Evolutionary conservation across 192 early-diverging fungal species (phyloP).

Genomic region (Coemansia sp.): DNA sequence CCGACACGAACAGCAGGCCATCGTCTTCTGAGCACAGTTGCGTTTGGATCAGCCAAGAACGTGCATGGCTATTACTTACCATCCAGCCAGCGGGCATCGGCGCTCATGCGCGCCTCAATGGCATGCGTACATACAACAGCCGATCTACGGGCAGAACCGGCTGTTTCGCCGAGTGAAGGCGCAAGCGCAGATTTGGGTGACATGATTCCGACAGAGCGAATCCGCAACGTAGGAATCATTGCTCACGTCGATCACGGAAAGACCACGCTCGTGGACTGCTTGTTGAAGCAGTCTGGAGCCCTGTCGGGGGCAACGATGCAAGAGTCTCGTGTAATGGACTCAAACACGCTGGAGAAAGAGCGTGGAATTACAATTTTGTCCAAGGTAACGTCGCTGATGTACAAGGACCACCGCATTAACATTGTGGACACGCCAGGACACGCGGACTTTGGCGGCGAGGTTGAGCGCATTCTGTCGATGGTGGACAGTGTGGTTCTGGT

Average conservation of each 20-base stretch:
- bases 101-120: background rate
- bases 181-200: slow-evolving; percentile 34
- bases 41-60: background rate
- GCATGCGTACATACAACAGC: slow-evolving; percentile 3
- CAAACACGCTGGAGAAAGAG: slow-evolving; percentile 78
- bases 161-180: background rate
- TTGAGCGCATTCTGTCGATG: slow-evolving; percentile 86
- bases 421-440: slow-evolving; percentile 87
- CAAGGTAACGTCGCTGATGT: slow-evolving; percentile 75
- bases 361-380: slow-evolving; percentile 88
- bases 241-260: slow-evolving; percentile 91
- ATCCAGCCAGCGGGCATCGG: background rate
- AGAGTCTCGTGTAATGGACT: slow-evolving; percentile 80
- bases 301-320: slow-evolving; percentile 57
- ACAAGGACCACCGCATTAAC: slow-evolving; percentile 76
- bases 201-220: slow-evolving; percentile 50
- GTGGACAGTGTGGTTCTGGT: slow-evolving; percentile 84
- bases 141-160: background rate
- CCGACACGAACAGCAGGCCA: background rate
- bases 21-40: background rate
- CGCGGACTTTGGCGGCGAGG: slow-evolving; percentile 71
- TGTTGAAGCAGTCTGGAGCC: slow-evolving; percentile 59
- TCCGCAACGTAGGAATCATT: slow-evolving; percentile 59
- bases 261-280: slow-evolving; percentile 67
- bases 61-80: background rate